Evolutionary conservation across 2,329 filamentous ascomycete species (phyloP).

Genomic region (Verticillium zaregamsianum): DNA sequence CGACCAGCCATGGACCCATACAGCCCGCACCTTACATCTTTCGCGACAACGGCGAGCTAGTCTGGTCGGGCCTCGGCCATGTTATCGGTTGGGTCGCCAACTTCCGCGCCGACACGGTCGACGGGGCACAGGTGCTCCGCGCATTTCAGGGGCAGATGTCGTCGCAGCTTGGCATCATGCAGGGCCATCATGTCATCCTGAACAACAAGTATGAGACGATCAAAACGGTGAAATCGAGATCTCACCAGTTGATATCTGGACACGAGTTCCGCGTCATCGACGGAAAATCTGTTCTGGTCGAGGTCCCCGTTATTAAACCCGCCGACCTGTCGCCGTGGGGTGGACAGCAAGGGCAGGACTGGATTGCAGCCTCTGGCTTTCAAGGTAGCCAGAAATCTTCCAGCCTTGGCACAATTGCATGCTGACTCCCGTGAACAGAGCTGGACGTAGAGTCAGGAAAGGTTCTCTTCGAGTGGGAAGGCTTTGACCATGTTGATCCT

Average conservation of each 20-base stretch:
- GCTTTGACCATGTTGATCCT: slow-evolving; percentile 20
- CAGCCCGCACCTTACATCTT: slow-evolving; percentile 54
- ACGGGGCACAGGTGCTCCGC: slow-evolving; percentile 47
- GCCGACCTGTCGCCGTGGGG: neutral
- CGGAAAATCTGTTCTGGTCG: slow-evolving; percentile 22
- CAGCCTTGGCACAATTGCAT: neutral
- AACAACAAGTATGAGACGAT: slow-evolving; percentile 52
- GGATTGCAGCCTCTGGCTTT: slow-evolving; percentile 4
- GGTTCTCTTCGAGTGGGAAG: slow-evolving; percentile 43
- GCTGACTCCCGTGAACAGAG: slow-evolving; percentile 22
- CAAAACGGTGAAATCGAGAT: slow-evolving; percentile 45
- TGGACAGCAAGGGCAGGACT: neutral
- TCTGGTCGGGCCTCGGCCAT: slow-evolving; percentile 53
- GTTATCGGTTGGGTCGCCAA: slow-evolving; percentile 50
- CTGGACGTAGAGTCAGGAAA: slow-evolving; percentile 45
- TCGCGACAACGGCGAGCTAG: slow-evolving; percentile 46
- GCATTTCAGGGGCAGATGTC: slow-evolving; percentile 51
- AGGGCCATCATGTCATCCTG: slow-evolving; percentile 49
- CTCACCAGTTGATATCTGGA: slow-evolving; percentile 46
- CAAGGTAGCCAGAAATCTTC: neutral
- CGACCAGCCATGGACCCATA: slow-evolving; percentile 38
- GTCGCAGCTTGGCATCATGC: slow-evolving; percentile 45
- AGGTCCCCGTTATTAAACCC: neutral
- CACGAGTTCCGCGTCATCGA: slow-evolving; percentile 53
- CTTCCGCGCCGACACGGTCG: slow-evolving; percentile 46